A percentile compares a stretch with the other conserved stretches of the same genome.
Conservation (phyloP, 805 yeast species). For the Ogataea pilisensis region DNA sequence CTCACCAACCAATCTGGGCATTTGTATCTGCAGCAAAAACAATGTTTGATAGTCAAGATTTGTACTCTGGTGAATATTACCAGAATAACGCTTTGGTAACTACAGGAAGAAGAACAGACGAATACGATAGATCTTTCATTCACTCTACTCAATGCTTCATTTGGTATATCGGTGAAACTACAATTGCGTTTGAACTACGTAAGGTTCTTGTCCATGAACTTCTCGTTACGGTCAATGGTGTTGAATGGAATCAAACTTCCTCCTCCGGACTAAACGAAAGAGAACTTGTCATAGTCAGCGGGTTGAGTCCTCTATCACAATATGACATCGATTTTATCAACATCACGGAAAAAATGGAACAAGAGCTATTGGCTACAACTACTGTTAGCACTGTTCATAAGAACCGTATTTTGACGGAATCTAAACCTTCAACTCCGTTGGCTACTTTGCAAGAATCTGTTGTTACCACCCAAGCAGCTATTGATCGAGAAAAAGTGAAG, state of each 20-base stretch:
- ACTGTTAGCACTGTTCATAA: slow-evolving; percentile 34
- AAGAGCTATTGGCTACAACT: slow-evolving; percentile 27
- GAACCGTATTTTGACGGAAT: slow-evolving; percentile 30
- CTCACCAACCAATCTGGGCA: slow-evolving; percentile 51
- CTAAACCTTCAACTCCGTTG: slow-evolving; percentile 46
- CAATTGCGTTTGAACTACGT: slow-evolving; percentile 47
- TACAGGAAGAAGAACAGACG: slow-evolving; percentile 30
- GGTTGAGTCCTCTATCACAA: slow-evolving; percentile 60
- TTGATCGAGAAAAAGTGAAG: slow-evolving; percentile 53
- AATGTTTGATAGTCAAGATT: slow-evolving; percentile 42
- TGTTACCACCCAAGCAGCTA: slow-evolving; percentile 56
- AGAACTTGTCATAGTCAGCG: slow-evolving; percentile 55
- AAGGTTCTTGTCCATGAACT: slow-evolving; percentile 40
- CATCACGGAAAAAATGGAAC: slow-evolving; percentile 28
- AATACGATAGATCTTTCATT: slow-evolving; percentile 21
- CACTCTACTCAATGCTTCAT: slow-evolving; percentile 36
- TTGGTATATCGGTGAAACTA: slow-evolving; percentile 48
- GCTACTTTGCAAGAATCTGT: slow-evolving; percentile 63
- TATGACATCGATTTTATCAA: slow-evolving; percentile 51
- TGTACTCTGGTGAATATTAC: slow-evolving; percentile 38
- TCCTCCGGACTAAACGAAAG: slow-evolving; percentile 44
- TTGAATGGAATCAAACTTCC: slow-evolving; percentile 64
- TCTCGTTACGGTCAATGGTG: slow-evolving; percentile 55
- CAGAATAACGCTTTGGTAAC: slow-evolving; percentile 35
- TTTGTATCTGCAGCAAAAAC: slow-evolving; percentile 48